Base-by-base conservation (phyloP, 345 rosid genomes). In the Corchorus olitorius region DNA sequence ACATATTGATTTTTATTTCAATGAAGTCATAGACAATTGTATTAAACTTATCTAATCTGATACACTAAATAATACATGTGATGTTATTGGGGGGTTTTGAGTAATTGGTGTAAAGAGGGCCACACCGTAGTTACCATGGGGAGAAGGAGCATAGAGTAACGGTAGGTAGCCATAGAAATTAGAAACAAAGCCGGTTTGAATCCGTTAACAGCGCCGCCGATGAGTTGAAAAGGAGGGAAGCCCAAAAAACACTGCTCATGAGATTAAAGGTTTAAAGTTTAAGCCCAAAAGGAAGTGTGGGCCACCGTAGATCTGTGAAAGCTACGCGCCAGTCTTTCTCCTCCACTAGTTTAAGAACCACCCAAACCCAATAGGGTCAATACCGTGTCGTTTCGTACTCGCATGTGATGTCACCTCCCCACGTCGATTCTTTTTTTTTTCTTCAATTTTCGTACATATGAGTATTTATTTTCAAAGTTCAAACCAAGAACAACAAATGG, bases 281-380 rank as follows among this genome's bases (percentile, higher is more conserved):
- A 59, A 4, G 6, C 49, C 17, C 37, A 6, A 69, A 69, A 49
- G 8, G 43, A 3, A 2, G 35, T 33, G 49, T 11, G 68, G 81
- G 79, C 82, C 69, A 13, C 1, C 1, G 5, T 0, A 14, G 78
- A 72, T 55, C 72, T 77, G 59, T 8, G 86, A 80, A 35, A 64
- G 70, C 55, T 0, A 80, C 84, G 74, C 46, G 56, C 4, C 41
- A 70, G 33, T 71, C 35, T 19, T 22, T 74, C 20, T 10, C 49
- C 43, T 46, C 81, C 82, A 85, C 86, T 72, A 76, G 77, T 39
- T 22, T 9, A 15, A 22, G 37, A 69, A 48, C 73, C 66, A 74
- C 33, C 70, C 63, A 27, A 27, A 27, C 27, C 27, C 27, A 27
- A 27, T 27, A 27, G 27, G 27, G 27, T 1, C 27, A 15, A 13